Base-by-base conservation (phyloP, 2,329 filamentous ascomycete species). In the Tolypocladium endophyticum region DNA sequence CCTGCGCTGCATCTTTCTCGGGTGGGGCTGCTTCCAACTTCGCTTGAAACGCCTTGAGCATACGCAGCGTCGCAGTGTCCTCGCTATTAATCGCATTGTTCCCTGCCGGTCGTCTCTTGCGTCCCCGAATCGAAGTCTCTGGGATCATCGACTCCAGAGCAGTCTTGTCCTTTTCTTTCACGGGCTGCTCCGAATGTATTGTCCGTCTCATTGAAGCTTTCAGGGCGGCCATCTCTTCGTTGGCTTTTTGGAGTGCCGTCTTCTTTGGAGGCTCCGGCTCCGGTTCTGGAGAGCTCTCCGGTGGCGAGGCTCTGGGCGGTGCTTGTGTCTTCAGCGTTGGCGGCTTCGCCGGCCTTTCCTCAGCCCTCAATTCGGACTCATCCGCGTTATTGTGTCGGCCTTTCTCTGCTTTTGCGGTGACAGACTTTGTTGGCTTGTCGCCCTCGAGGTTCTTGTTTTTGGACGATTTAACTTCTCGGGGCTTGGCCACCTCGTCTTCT, bases 201-300 rank as follows among this genome's bases (percentile, higher is more conserved):
- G 80, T 87, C 39, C 89, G 82, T 69, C 86, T 88, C 87, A 94
- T 90, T 0, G 88, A 92, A 11, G 88, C 88, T 71, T 92, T 93
- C 4, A 94, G 76, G 1, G 87, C 87, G 5, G 88, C 88, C 58
- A 93, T 91, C 67, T 94, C 87, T 43, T 89, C 88, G 64, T 92
- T 92, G 3, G 88, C 89, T 64, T 79, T 79, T 63, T 91, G 86
- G 12, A 92, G 74, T 0, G 80, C 79, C 1, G 79, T 79, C 66
- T 81, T 82, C 41, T 67, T 71, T 43, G 67, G 67, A n/a, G 62
- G 62, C 45, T 72, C 68, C 11, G 68, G 67, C 57, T 68, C 67
- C 11, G 69, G 67, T 57, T 68, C 67, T 18, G 66, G 63, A 23
- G 67, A 66, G 41, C 58, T 36, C 28, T 69, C 64, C 7, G 58